phyloP scores from a whole-genome alignment of 805 yeast genomes.

The Starmerella bacillaris region DNA sequence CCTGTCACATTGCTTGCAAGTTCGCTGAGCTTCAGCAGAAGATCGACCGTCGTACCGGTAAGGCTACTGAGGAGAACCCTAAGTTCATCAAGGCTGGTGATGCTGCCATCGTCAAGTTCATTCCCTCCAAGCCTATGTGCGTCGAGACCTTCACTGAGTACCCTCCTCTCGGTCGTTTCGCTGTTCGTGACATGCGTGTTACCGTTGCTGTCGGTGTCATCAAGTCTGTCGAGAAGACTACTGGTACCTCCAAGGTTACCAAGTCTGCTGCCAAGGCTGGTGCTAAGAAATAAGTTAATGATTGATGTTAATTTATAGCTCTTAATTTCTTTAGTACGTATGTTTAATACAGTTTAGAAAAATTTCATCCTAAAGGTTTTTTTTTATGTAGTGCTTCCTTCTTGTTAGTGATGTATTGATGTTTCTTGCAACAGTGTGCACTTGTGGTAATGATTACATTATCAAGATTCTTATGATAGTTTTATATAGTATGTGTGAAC shows the following conservation, averaged over 20 bases:
- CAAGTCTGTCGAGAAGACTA: conserved; percentile 81
- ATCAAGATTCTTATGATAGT: too few species aligned
- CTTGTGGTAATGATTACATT: too few species aligned
- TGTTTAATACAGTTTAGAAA: too few species aligned
- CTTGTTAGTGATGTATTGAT: too few species aligned
- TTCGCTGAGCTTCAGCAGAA: conserved; percentile 62
- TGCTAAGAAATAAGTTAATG: conserved; percentile 42
- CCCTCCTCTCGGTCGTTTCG: conserved; percentile 95
- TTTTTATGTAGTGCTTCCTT: too few species aligned
- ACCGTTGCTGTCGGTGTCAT: conserved; percentile 99
- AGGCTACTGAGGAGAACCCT: conserved; percentile 74
- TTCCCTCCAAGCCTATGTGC: conserved; percentile 82
- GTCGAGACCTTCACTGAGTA: conserved; percentile 87
- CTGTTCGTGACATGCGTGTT: conserved; percentile 99
- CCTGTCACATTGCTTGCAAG: conserved; percentile 83
- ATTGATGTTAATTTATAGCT: too few species aligned
- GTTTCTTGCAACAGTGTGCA: too few species aligned
- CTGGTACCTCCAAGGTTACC: conserved; percentile 84
- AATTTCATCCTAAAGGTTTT: too few species aligned
- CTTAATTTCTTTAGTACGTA: not conserved
- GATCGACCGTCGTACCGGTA: conserved; percentile 88
- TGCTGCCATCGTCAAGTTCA: conserved; percentile 82
- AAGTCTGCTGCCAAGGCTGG: conserved; percentile 76
- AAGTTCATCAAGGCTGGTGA: conserved; percentile 93
- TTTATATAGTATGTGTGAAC: too few species aligned